phyloP scores from a whole-genome alignment of 768 basidiomycete genomes.

The Termitomyces sp. region DNA sequence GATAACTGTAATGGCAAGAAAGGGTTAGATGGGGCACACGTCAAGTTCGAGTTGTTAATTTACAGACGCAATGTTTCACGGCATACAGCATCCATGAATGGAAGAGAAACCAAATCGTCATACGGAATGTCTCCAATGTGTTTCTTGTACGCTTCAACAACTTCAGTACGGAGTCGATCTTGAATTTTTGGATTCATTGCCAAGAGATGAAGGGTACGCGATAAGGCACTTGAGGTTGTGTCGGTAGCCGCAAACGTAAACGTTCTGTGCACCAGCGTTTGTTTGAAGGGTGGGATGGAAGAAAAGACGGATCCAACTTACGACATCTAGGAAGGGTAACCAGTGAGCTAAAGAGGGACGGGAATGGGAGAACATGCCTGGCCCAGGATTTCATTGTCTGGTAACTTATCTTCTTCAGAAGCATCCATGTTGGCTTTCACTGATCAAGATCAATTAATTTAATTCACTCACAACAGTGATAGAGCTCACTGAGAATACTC shows the following conservation, averaged over 20 bases:
- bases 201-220: slow-evolving; percentile 21
- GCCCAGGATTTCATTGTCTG: slow-evolving; percentile 21
- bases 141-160: slow-evolving; percentile 19
- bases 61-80: slow-evolving; percentile 17
- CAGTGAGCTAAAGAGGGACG: background rate
- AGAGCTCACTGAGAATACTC: slow-evolving; percentile 11
- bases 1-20: slow-evolving; percentile 4
- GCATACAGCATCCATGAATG: slow-evolving; percentile 19
- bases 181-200: slow-evolving; percentile 13
- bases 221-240: slow-evolving; percentile 25
- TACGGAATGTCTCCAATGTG: slow-evolving; percentile 12
- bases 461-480: background rate
- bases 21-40: background rate
- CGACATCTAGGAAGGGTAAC: slow-evolving; percentile 9
- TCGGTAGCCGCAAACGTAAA: slow-evolving; percentile 27
- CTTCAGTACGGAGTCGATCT: slow-evolving; percentile 30
- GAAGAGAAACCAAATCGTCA: slow-evolving; percentile 15
- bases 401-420: slow-evolving; percentile 10
- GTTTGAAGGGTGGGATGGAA: too few relatives aligned
- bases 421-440: slow-evolving; percentile 12
- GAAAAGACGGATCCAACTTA: background rate
- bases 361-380: slow-evolving; percentile 12
- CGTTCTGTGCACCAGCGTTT: slow-evolving; percentile 8
- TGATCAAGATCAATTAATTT: background rate
- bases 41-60: slow-evolving; percentile 8